Base-by-base conservation (phyloP, 768 basidiomycete genomes). In the Suillus weaverae region DNA sequence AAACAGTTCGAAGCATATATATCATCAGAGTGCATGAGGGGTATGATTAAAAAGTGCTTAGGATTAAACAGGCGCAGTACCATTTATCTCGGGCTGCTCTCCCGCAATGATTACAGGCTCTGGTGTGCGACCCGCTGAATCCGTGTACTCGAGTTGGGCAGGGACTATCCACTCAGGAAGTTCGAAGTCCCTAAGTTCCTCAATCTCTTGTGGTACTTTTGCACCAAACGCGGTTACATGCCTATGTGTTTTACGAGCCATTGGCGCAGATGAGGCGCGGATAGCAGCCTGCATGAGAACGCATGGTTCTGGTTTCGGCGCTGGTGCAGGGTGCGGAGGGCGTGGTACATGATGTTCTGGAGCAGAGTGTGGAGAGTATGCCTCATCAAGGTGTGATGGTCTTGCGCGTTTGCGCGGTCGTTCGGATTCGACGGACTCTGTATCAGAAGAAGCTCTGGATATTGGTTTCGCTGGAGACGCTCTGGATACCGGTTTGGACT, bases 161-260 rank as follows among this genome's bases (percentile, higher is more conserved):
- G 65, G 67, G 46, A 68, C 70, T 64, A 88, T 70, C 87, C 86
- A 89, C 22, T 74, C 66, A 0, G 90, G 89, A 43, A 88, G 74
- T 68, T 83, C 80, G 69, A 84, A 91, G 50, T 89, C 87, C 66
- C 75, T 78, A 36, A 77, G 65, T 61, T 83, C 80, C 65, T 82
- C 81, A 43, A 86, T 65, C 41, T 79, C 82, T 1, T 71, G 69
- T 6, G 85, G 85, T n/a, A 89, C 77, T 66, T 85, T 82, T 50
- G 79, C 77, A 0, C 90, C 89, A 70, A 90, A 91, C 10, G 88
- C 86, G 18, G 79, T 81, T 48, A 83, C 75, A 66, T 85, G 81
- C 64, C 88, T 80, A 66, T 82, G 80, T 13, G 84, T 81, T 70
- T 84, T 83, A 62, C 85, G 77, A 30, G 79, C 76, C 22, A 77